phyloP scores from a whole-genome alignment of 768 basidiomycete genomes.

The Auricularia heimuer region DNA sequence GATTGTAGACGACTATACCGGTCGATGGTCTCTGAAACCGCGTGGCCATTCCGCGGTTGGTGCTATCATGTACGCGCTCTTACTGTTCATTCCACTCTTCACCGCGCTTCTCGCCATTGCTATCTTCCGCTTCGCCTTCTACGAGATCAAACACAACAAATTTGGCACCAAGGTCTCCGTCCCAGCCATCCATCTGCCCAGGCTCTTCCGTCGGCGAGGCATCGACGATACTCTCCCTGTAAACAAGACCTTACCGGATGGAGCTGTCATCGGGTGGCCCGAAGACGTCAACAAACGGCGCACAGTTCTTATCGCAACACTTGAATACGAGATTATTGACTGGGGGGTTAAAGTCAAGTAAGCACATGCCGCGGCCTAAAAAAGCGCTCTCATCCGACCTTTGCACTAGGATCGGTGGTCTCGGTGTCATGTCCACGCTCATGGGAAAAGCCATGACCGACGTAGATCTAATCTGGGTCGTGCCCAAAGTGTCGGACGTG shows the following conservation, averaged over 20 bases:
- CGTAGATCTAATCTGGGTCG: constrained; percentile 87
- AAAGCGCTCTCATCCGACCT: background rate
- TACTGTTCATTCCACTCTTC: constrained; percentile 72
- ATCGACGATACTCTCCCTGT: constrained; percentile 37
- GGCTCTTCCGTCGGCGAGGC: constrained; percentile 14
- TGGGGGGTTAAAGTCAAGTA: constrained; percentile 93
- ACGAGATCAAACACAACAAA: constrained; percentile 89
- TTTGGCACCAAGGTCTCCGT: constrained; percentile 79
- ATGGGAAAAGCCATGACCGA: constrained; percentile 99
- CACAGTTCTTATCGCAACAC: constrained; percentile 82
- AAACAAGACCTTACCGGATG: constrained; percentile 36
- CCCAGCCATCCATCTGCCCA: constrained; percentile 65
- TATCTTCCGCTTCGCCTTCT: constrained; percentile 93
- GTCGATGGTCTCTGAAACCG: constrained; percentile 72
- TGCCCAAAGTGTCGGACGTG: constrained; percentile 90
- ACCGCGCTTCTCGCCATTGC: constrained; percentile 75
- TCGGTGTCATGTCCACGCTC: constrained; percentile 94
- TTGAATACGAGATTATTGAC: constrained; percentile 94
- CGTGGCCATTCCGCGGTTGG: constrained; percentile 74
- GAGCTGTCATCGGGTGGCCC: constrained; percentile 92
- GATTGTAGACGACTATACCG: constrained; percentile 62
- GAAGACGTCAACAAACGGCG: constrained; percentile 86
- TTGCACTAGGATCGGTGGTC: constrained; percentile 59
- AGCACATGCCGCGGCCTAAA: background rate
- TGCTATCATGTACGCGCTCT: constrained; percentile 79